Percentiles rank a stretch among this genome's conserved stretches.
phyloP scores from a whole-genome alignment of 2,329 filamentous ascomycete species.

The Phyllosticta citrichinensis region DNA sequence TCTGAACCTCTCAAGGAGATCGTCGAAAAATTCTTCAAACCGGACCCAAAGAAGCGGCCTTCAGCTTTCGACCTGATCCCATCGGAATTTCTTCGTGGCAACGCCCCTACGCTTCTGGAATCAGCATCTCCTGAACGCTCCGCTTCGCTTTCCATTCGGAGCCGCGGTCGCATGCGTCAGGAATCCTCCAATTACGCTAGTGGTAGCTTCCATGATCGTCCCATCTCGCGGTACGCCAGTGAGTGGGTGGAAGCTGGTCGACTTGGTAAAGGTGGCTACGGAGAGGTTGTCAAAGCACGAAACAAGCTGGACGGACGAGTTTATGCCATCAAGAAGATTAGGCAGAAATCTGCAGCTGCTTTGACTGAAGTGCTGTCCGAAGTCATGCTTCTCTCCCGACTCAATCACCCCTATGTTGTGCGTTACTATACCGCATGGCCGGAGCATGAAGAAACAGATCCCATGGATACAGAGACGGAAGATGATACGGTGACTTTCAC shows the following conservation, averaged over 20 bases:
- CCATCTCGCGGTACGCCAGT: conserved; percentile 67
- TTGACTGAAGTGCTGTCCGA: conserved; percentile 76
- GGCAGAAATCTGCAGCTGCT: conserved; percentile 61
- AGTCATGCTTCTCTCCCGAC: conserved; percentile 78
- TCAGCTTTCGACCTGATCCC: conserved; percentile 66
- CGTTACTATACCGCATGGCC: conserved; percentile 95
- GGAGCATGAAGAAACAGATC: conserved; percentile 48
- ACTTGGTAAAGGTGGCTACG: conserved; percentile 88
- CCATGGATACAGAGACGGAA: conserved; percentile 18
- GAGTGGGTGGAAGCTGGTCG: conserved; percentile 87
- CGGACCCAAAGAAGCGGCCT: conserved; percentile 73
- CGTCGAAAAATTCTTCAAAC: conserved; percentile 72
- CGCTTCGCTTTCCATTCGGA: conserved; percentile 12
- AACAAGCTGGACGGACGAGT: conserved; percentile 90
- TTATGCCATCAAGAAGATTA: conserved; percentile 96
- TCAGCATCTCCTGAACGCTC: conserved; percentile 19
- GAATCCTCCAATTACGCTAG: conserved; percentile 25
- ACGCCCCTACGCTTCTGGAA: conserved; percentile 33
- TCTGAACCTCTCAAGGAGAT: conserved; percentile 71
- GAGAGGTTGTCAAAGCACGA: conserved; percentile 88
- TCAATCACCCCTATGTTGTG: conserved; percentile 82
- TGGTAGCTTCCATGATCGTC: conserved; percentile 17
- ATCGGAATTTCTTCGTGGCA: conserved; percentile 44
- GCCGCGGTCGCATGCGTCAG: conserved; percentile 22
- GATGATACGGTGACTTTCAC: conserved; percentile 23